These are phyloP conservation scores for Arxiozyma slooffiae DNA, from an alignment of 1,139 yeast genomes.

Conservation along the genomic window DNA sequence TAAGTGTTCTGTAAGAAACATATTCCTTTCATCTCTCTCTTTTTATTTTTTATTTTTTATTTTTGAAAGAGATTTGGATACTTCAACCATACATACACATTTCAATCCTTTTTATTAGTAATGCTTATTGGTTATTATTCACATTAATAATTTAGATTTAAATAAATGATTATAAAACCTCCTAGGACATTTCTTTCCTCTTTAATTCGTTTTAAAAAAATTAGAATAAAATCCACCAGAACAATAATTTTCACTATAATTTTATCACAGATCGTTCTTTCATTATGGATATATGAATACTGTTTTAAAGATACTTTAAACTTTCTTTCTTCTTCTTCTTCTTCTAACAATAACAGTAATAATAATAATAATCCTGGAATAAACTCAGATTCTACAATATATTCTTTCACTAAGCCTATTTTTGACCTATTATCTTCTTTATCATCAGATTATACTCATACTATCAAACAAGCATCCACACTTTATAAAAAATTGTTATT, in stretches of 20 bases:
- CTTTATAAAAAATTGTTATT: slow-evolving; percentile 17
- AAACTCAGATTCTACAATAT: not conserved
- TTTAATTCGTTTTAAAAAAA: not conserved
- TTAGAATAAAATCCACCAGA: slow-evolving; percentile 1
- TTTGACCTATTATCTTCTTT: not conserved
- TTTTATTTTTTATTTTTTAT: no score
- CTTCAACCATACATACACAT: not conserved
- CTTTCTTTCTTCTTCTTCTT: not conserved
- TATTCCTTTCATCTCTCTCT: not conserved
- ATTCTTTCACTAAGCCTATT: not conserved
- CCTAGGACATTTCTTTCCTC: not conserved
- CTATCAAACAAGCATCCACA: not conserved
- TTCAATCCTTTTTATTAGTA: not conserved
- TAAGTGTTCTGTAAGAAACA: not conserved
- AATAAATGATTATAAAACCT: not conserved
- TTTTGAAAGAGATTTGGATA: not conserved
- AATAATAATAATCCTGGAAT: not conserved
- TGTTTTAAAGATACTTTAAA: not conserved
- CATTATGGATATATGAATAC: not conserved
- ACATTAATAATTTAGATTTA: no score
- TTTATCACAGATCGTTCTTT: not conserved
- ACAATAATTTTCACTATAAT: not conserved
- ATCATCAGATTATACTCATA: not conserved
- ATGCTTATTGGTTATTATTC: not conserved
- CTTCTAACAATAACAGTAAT: not conserved